Evolutionary conservation across 768 basidiomycete genomes (phyloP).

Genomic region (Brasilioporus rufonigricans): DNA sequence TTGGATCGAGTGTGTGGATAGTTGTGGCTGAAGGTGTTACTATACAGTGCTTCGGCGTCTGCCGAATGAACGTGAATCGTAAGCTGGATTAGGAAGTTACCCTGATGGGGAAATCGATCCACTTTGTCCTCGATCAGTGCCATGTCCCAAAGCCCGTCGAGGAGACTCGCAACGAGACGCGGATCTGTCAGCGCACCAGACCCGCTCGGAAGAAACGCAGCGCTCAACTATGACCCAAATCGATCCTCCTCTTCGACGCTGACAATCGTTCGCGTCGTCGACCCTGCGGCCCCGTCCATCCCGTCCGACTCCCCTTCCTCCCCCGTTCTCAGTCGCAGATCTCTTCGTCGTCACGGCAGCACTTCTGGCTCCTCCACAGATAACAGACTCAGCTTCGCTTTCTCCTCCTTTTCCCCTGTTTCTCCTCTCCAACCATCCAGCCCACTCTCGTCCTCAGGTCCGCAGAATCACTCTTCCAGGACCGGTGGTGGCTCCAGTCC

Average conservation of each 20-base stretch:
- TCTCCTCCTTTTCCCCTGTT: slow-evolving; percentile 53
- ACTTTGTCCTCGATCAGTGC: background rate
- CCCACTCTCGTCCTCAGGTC: slow-evolving; percentile 23
- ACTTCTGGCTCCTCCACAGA: slow-evolving; percentile 29
- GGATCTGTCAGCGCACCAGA: slow-evolving; percentile 70
- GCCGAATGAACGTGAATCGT: slow-evolving; percentile 2
- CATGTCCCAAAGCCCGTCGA: slow-evolving; percentile 19
- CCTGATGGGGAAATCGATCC: slow-evolving; percentile 1
- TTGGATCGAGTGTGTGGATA: background rate
- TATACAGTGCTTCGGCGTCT: slow-evolving; percentile 22
- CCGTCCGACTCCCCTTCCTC: slow-evolving; percentile 26
- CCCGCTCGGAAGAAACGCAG: slow-evolving; percentile 58
- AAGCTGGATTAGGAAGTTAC: slow-evolving; percentile 6
- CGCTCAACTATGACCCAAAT: slow-evolving; percentile 50
- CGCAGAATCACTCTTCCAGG: slow-evolving; percentile 32
- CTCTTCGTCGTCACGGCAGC: slow-evolving; percentile 32
- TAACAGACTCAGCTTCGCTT: slow-evolving; percentile 58
- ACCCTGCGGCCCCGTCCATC: slow-evolving; percentile 27
- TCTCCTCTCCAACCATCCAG: slow-evolving; percentile 19
- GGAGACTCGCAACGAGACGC: slow-evolving; percentile 51
- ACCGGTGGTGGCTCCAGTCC: slow-evolving; percentile 29
- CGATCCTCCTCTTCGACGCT: slow-evolving; percentile 60
- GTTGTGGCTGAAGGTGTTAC: slow-evolving; percentile 23
- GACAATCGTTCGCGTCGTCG: slow-evolving; percentile 70
- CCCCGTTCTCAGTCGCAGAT: slow-evolving; percentile 28